A percentile compares a stretch with the other conserved stretches of the same genome.
These are phyloP conservation scores for Cucumis variabilis DNA, from an alignment of 331 rosid genomes.

Conservation along the genomic window DNA sequence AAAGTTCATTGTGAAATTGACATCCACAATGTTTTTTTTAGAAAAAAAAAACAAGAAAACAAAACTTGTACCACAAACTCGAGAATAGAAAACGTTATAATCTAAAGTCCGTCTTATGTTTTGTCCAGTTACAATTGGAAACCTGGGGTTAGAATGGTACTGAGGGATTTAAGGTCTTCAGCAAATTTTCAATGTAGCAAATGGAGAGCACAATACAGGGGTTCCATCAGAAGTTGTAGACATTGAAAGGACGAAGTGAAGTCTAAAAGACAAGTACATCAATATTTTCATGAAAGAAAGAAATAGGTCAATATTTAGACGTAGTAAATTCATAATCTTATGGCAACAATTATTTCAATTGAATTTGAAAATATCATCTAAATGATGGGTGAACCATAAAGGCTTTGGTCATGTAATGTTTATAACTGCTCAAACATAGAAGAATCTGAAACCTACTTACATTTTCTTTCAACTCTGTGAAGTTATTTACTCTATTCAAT, in stretches of 20 bases:
- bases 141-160: neutral
- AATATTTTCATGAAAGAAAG: neutral
- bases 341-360: slow-evolving; percentile 5
- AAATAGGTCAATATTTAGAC: neutral
- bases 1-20: neutral
- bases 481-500: slow-evolving; percentile 66
- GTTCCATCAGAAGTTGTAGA: neutral
- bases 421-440: neutral
- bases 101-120: neutral
- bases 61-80: neutral
- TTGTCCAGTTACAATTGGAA: neutral
- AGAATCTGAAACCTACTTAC: slow-evolving; percentile 49
- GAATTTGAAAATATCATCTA: neutral
- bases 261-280: neutral
- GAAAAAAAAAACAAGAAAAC: neutral
- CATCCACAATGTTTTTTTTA: neutral
- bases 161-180: neutral
- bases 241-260: neutral
- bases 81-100: neutral
- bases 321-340: neutral
- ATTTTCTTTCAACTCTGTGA: slow-evolving; percentile 77
- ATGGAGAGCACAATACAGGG: neutral
- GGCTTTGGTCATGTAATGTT: no score
- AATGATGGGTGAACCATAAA: neutral
- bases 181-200: neutral